Percentiles rank a stretch among this genome's conserved stretches.
These are phyloP conservation scores for Rubia yunnanensis DNA, from an alignment of 257 asterid genomes.

Conservation along the genomic window DNA sequence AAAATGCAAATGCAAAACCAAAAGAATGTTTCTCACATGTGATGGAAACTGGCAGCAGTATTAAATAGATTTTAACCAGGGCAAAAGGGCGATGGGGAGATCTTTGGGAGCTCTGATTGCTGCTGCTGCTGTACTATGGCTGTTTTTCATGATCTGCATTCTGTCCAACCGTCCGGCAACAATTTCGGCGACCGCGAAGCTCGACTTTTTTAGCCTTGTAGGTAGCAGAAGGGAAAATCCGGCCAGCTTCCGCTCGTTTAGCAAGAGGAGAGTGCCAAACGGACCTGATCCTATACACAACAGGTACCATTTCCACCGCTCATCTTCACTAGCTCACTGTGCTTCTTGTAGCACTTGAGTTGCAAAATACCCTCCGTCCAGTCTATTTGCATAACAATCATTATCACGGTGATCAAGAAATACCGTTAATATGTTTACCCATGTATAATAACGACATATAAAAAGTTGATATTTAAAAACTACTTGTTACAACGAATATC, in stretches of 20 bases:
- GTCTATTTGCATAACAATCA: too few species aligned
- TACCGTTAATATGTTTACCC: too few species aligned
- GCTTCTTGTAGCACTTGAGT: not conserved
- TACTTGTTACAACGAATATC: too few species aligned
- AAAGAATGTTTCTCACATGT: not conserved
- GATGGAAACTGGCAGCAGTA: not conserved
- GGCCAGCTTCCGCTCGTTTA: conserved; percentile 28
- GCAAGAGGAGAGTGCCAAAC: conserved; percentile 70
- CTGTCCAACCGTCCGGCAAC: conserved; percentile 12
- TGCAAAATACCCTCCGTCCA: too few species aligned
- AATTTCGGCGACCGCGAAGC: conserved; percentile 19
- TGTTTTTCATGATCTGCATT: conserved; percentile 27
- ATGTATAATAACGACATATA: too few species aligned
- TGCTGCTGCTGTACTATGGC: conserved; percentile 32
- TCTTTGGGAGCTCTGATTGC: conserved; percentile 7
- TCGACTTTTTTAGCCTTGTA: conserved; percentile 16
- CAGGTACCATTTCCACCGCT: conserved; percentile 34
- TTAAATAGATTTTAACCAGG: not conserved
- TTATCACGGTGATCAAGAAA: too few species aligned
- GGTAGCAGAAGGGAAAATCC: conserved; percentile 10
- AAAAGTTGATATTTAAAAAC: too few species aligned
- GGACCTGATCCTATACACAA: conserved; percentile 71
- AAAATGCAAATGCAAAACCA: not conserved
- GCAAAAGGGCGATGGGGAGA: conserved; percentile 18
- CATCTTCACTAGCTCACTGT: not conserved